Percentiles rank a stretch among this genome's conserved stretches.
phyloP scores from a whole-genome alignment of 2,329 filamentous ascomycete species.

The Aspergillus awamori region DNA sequence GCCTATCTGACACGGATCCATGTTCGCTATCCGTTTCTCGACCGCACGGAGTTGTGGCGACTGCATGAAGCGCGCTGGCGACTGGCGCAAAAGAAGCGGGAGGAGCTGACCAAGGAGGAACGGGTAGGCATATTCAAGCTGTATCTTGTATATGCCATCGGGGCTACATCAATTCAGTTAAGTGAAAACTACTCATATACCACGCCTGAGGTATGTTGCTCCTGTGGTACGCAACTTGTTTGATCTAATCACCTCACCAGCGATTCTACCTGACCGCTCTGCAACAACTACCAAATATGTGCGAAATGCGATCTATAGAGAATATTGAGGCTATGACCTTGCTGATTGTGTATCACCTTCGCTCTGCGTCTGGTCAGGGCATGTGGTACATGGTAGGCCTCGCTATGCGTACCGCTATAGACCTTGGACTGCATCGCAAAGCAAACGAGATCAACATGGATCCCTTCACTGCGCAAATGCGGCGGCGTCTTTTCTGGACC shows the following conservation, averaged over 20 bases:
- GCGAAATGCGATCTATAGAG: slow-evolving; percentile 53
- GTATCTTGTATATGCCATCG: slow-evolving; percentile 57
- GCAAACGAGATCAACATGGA: slow-evolving; percentile 48
- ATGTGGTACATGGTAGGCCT: slow-evolving; percentile 60
- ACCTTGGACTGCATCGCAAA: slow-evolving; percentile 55
- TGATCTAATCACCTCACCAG: slow-evolving; percentile 27
- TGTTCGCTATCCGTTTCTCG: slow-evolving; percentile 54
- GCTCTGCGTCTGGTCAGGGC: slow-evolving; percentile 54
- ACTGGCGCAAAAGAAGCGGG: slow-evolving; percentile 40
- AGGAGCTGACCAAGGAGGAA: slow-evolving; percentile 38
- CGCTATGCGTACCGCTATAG: slow-evolving; percentile 57
- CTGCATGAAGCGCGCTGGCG: slow-evolving; percentile 48
- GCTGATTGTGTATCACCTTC: slow-evolving; percentile 55
- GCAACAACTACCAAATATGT: slow-evolving; percentile 53
- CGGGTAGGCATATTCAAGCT: slow-evolving; percentile 55
- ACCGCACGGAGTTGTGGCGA: slow-evolving; percentile 50
- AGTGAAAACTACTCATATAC: slow-evolving; percentile 51
- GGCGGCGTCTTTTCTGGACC: slow-evolving; percentile 56
- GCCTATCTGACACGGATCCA: slow-evolving; percentile 53
- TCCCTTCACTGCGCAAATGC: slow-evolving; percentile 48
- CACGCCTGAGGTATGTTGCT: slow-evolving; percentile 44
- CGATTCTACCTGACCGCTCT: slow-evolving; percentile 55
- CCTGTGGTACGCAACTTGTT: background rate
- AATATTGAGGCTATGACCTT: slow-evolving; percentile 58
- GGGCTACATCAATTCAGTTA: slow-evolving; percentile 52